These are phyloP conservation scores for Fraxinus dipetala DNA, from an alignment of 305 asterid species.

Conservation along the genomic window DNA sequence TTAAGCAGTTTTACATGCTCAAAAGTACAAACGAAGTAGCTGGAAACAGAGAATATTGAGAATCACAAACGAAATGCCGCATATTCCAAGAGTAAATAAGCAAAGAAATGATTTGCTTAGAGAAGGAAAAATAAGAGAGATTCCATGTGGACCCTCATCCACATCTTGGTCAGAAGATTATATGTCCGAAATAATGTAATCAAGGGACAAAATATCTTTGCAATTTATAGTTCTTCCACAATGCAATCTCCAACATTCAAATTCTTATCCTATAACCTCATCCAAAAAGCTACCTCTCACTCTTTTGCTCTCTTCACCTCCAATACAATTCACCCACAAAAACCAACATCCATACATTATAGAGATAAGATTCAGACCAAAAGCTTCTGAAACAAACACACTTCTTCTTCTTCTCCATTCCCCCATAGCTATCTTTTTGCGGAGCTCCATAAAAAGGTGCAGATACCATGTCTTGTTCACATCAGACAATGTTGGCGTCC, in stretches of 20 bases:
- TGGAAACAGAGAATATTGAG: background rate
- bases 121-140: background rate
- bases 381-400: constrained; percentile 11
- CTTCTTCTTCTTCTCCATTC: constrained; percentile 21
- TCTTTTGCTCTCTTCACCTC: constrained; percentile 24
- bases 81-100: constrained; percentile 6
- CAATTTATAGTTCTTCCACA: constrained; percentile 6
- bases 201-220: background rate
- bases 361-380: constrained; percentile 33
- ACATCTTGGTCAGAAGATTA: background rate
- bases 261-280: constrained; percentile 74
- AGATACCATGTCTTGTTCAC: constrained; percentile 45
- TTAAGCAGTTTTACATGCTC: background rate
- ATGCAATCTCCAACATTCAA: constrained; percentile 34
- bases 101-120: background rate
- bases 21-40: background rate
- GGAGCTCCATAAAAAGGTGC: constrained; percentile 14
- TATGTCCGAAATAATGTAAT: background rate
- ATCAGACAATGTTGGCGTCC: constrained; percentile 48
- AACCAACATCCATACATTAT: constrained; percentile 28
- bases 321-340: constrained; percentile 34
- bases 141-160: background rate
- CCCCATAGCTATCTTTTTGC: constrained; percentile 33
- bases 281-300: constrained; percentile 60
- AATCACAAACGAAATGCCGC: constrained; percentile 18